Evolutionary conservation across 208 protist genomes (phyloP).

Genomic region (Trypanosoma lewisi): DNA sequence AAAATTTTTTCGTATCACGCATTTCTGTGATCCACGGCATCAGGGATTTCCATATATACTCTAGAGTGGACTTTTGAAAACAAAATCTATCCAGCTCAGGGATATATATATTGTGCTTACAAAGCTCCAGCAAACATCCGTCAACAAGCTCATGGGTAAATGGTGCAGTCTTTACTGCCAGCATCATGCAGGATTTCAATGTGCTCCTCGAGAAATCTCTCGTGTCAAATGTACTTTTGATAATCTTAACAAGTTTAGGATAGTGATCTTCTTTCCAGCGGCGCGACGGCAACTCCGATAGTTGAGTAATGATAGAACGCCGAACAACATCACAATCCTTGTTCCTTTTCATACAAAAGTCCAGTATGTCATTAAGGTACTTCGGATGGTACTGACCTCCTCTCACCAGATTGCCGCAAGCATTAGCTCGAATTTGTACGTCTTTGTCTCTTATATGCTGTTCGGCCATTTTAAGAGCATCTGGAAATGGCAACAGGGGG

Average conservation of each 20-base stretch:
- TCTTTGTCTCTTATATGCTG: slow-evolving; percentile 4
- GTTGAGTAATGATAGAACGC: background rate
- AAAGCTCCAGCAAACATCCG: background rate
- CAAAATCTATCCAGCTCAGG: background rate
- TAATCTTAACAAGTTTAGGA: slow-evolving; percentile 6
- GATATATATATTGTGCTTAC: background rate
- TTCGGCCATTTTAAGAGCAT: slow-evolving; percentile 4
- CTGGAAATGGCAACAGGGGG: slow-evolving; percentile 6
- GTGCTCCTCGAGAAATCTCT: slow-evolving; percentile 9
- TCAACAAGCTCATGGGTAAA: slow-evolving; percentile 3
- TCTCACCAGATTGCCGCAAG: slow-evolving; percentile 1
- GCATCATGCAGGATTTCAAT: background rate
- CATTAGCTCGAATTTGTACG: slow-evolving; percentile 1
- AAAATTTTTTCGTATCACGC: background rate
- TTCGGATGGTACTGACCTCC: slow-evolving; percentile 11
- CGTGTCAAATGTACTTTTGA: slow-evolving; percentile 5
- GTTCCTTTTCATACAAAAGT: slow-evolving; percentile 14
- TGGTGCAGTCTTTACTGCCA: slow-evolving; percentile 1
- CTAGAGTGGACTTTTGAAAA: background rate
- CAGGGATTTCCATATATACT: slow-evolving; percentile 9
- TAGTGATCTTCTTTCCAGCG: slow-evolving; percentile 20
- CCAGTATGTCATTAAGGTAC: slow-evolving; percentile 20
- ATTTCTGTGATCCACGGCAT: slow-evolving; percentile 6
- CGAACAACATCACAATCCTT: slow-evolving; percentile 22
- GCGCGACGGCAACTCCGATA: slow-evolving; percentile 3